Percentiles rank a stretch among this genome's conserved stretches.
phyloP scores from a whole-genome alignment of 805 yeast species.

The Saturnispora halmiae region DNA sequence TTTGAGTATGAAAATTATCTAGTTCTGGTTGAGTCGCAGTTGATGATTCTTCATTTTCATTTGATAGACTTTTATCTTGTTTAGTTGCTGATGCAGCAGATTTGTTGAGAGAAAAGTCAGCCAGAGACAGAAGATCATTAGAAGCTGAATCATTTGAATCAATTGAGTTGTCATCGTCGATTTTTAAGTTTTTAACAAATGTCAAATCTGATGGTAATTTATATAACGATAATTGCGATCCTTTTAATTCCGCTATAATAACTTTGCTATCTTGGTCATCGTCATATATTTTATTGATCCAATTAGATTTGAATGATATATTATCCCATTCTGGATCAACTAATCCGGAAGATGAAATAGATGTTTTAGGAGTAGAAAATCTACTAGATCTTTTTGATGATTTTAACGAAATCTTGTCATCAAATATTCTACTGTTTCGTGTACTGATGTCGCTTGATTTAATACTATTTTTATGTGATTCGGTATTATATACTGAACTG shows the following conservation, averaged over 20 bases:
- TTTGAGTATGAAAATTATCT: not conserved
- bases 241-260: slow-evolving; percentile 59
- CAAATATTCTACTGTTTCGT: no score
- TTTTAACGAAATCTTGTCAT: no score
- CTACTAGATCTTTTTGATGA: not conserved
- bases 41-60: not conserved
- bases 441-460: no score
- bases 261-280: slow-evolving; percentile 32
- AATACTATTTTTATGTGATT: no score
- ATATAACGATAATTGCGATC: slow-evolving; percentile 55
- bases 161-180: not conserved
- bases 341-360: no score
- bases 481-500: no score
- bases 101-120: no score
- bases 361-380: slow-evolving; percentile 4
- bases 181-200: slow-evolving; percentile 11
- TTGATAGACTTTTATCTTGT: no score
- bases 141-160: no score
- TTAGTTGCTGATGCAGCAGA: no score
- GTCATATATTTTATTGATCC: slow-evolving; percentile 43
- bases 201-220: slow-evolving; percentile 42
- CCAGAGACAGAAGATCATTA: no score
- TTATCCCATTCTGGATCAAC: slow-evolving; percentile 29
- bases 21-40: not conserved
- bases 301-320: slow-evolving; percentile 41